A percentile compares a stretch with the other conserved stretches of the same genome.
Conservation (phyloP, 2,329 filamentous ascomycete species). For the Aspergillus udagawae region DNA sequence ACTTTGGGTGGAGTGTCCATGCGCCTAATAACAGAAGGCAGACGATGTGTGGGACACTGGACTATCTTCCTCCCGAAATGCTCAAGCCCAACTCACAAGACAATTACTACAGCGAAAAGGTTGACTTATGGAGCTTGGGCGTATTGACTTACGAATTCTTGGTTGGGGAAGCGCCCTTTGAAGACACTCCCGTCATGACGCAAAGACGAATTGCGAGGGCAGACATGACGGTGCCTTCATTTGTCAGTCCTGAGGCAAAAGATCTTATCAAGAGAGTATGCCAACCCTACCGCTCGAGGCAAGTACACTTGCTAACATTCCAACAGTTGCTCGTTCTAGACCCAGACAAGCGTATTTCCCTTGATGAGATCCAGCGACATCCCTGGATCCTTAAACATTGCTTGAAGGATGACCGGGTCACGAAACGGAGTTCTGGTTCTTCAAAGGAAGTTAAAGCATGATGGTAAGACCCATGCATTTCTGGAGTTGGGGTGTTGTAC, state of each 20-base stretch:
- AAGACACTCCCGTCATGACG: slow-evolving; percentile 93
- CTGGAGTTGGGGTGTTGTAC: slow-evolving; percentile 17
- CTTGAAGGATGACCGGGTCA: slow-evolving; percentile 49
- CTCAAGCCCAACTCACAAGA: slow-evolving; percentile 74
- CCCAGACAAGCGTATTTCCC: slow-evolving; percentile 84
- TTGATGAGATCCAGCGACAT: slow-evolving; percentile 83
- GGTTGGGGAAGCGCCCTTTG: slow-evolving; percentile 92
- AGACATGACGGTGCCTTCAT: slow-evolving; percentile 89
- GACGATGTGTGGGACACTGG: slow-evolving; percentile 95
- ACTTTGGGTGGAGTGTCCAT: slow-evolving; percentile 98
- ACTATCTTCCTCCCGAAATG: slow-evolving; percentile 98
- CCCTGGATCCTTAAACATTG: slow-evolving; percentile 98
- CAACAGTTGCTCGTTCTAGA: slow-evolving; percentile 78
- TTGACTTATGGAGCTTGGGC: slow-evolving; percentile 93
- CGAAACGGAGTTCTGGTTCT: slow-evolving; percentile 40
- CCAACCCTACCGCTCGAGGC: background rate
- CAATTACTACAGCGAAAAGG: slow-evolving; percentile 91
- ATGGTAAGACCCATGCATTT: slow-evolving; percentile 16
- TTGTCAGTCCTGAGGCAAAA: slow-evolving; percentile 82
- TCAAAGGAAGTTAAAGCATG: slow-evolving; percentile 32
- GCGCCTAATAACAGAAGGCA: slow-evolving; percentile 89
- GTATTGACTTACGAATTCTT: slow-evolving; percentile 96
- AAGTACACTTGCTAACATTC: slow-evolving; percentile 17
- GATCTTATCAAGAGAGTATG: slow-evolving; percentile 85
- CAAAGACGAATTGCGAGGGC: slow-evolving; percentile 81